Conservation (phyloP, 2,329 filamentous ascomycete genomes). For the Triangularia verruculosa region DNA sequence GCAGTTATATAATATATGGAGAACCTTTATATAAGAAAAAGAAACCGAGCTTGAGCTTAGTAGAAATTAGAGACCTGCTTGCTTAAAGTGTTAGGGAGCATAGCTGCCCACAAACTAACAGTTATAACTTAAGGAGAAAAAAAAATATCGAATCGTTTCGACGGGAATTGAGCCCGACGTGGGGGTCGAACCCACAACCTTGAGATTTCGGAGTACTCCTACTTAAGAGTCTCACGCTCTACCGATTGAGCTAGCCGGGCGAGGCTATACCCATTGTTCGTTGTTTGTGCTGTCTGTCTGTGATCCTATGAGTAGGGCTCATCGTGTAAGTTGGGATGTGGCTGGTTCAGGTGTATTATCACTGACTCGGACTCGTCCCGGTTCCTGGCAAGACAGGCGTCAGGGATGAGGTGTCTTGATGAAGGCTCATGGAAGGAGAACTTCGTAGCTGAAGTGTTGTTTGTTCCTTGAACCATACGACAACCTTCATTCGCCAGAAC, state of each 20-base stretch:
- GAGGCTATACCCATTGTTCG: background rate
- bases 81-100: too few species aligned
- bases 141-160: background rate
- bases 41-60: too few species aligned
- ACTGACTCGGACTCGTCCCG: background rate
- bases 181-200: conserved; percentile 4
- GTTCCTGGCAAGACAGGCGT: background rate
- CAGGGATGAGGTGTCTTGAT: background rate
- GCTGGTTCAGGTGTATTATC: background rate
- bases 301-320: background rate
- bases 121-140: background rate
- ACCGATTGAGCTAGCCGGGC: conserved; percentile 64
- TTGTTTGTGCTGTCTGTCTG: background rate
- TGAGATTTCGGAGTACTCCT: background rate
- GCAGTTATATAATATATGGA: too few species aligned
- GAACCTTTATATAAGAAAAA: too few species aligned
- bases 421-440: too few species aligned
- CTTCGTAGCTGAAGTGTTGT: background rate
- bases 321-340: background rate
- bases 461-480: background rate
- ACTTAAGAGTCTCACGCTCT: conserved; percentile 68
- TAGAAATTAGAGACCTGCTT: too few species aligned
- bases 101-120: too few species aligned
- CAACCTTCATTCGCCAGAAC: background rate
- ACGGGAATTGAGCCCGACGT: conserved; percentile 3